Base-by-base conservation (phyloP, 257 asterid species). In the Ocimum tenuiflorum region DNA sequence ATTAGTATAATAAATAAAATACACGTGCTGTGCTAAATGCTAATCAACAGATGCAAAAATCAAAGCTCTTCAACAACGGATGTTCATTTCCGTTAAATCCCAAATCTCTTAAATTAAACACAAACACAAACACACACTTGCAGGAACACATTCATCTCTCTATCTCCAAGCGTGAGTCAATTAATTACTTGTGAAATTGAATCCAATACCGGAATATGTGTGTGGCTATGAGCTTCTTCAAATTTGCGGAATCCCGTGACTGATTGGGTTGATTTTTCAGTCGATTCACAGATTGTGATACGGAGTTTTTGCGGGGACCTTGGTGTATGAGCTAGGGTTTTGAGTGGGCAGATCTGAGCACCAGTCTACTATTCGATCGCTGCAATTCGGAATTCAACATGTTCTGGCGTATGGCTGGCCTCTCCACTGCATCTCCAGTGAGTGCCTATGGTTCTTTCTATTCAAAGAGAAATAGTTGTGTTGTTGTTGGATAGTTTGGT, bases 321-420 rank as follows among this genome's bases (percentile, higher is more conserved):
- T 51, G 76, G 80, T 38, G 79, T 52, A 18, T 57, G 66, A 67
- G 76, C 60, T 70, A 77, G 82, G 80, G 80, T 70, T 80, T 73
- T 59, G 77, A 78, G 79, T 76, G 56, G 78, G 46, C 65, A 70
- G 80, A 81, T 81, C 87, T 71, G 82, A 69, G 73, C 38, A 8
- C 62, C 64, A 65, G 29, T 57, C 61, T 20, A 6, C 59, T 47
- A 69, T 71, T 64, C 62, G 68, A 70, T 78, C 72, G 41, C 31
- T 47, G 42, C 65, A 57, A 31, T 67, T 56, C 60, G n/a, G 13
- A 58, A 64, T 75, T 76, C 72, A 72, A 65, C 69, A 89, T 89
- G 96, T 86, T 89, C 76, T 85, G 96, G 96, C 91, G 85, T 70
- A 86, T 89, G 96, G 81, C 89, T 53, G 88, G 95, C 49, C 84